Conservation (phyloP, 1,139 yeast genomes). For the Magnusiomyces sp. region DNA sequence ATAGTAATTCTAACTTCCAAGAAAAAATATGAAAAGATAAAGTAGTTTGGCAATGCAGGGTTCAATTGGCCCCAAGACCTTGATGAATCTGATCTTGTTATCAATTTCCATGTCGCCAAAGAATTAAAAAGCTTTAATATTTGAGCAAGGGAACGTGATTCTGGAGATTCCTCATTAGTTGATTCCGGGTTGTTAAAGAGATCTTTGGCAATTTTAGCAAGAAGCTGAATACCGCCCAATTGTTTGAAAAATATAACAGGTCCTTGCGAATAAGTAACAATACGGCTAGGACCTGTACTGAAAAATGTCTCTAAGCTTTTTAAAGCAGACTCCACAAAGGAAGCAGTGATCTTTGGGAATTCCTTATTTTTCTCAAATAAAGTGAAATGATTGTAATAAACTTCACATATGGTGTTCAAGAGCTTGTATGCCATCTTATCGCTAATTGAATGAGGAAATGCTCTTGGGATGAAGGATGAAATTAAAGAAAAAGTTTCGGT, state of each 20-base stretch:
- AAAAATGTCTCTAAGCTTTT: not conserved
- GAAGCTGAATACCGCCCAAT: conserved; percentile 24
- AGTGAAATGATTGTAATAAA: conserved; percentile 23
- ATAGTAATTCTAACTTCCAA: conserved; percentile 28
- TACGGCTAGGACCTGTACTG: not conserved
- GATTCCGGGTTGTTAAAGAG: conserved; percentile 16
- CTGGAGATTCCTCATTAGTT: conserved; percentile 7
- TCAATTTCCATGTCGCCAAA: too few species aligned
- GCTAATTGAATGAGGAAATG: not conserved
- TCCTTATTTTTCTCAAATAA: conserved; percentile 8
- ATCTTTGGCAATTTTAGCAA: conserved; percentile 21
- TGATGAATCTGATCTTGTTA: not conserved
- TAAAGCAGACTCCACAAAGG: conserved; percentile 1
- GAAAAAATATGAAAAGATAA: conserved; percentile 27
- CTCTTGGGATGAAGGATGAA: not conserved
- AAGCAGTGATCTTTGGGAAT: conserved; percentile 4
- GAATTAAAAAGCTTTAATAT: not conserved
- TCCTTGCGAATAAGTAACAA: conserved; percentile 13
- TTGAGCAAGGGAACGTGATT: conserved; percentile 5
- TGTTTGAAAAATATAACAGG: conserved; percentile 29
- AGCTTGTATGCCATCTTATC: conserved; percentile 11
- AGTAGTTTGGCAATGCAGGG: conserved; percentile 22
- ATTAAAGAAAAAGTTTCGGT: conserved; percentile 1
- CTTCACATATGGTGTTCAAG: conserved; percentile 22
- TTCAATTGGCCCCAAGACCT: not conserved